Conservation (phyloP, 768 basidiomycete species). For the Leucogyrophana mollusca region DNA sequence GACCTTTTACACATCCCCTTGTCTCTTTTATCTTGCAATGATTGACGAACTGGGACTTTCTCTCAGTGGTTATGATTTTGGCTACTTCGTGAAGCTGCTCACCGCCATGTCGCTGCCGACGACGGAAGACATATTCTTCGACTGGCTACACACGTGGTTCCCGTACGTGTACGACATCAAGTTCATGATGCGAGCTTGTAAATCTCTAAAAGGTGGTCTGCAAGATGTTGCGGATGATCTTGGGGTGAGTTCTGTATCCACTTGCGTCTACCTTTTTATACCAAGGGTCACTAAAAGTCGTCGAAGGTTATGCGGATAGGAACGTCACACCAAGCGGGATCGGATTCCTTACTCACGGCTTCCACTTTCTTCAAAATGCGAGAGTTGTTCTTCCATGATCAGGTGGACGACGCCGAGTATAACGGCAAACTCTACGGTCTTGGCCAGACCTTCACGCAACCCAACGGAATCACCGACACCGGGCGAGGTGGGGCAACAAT, state of each 20-base stretch:
- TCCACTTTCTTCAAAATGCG: conserved; percentile 97
- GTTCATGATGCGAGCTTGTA: conserved; percentile 87
- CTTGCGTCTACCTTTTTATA: not conserved
- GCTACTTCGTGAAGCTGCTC: conserved; percentile 94
- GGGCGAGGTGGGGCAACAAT: conserved; percentile 76
- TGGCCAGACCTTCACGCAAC: conserved; percentile 70
- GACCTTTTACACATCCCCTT: not conserved
- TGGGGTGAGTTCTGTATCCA: conserved; percentile 56
- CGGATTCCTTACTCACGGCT: conserved; percentile 92
- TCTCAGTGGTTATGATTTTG: conserved; percentile 95
- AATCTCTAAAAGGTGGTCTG: conserved; percentile 80
- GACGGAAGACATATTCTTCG: conserved; percentile 88
- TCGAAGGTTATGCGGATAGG: conserved; percentile 84
- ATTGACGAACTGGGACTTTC: not conserved
- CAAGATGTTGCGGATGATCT: conserved; percentile 97
- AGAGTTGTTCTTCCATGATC: conserved; percentile 85
- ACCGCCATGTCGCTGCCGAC: conserved; percentile 84
- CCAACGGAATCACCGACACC: conserved; percentile 66
- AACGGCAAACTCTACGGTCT: conserved; percentile 84
- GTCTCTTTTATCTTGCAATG: not conserved
- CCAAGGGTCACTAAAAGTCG: not conserved
- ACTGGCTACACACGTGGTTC: conserved; percentile 87
- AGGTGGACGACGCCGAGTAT: conserved; percentile 81
- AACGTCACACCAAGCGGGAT: conserved; percentile 92
- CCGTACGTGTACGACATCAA: conserved; percentile 98